phyloP scores from a whole-genome alignment of 2,329 filamentous ascomycete genomes.

The Colletotrichum sp. region DNA sequence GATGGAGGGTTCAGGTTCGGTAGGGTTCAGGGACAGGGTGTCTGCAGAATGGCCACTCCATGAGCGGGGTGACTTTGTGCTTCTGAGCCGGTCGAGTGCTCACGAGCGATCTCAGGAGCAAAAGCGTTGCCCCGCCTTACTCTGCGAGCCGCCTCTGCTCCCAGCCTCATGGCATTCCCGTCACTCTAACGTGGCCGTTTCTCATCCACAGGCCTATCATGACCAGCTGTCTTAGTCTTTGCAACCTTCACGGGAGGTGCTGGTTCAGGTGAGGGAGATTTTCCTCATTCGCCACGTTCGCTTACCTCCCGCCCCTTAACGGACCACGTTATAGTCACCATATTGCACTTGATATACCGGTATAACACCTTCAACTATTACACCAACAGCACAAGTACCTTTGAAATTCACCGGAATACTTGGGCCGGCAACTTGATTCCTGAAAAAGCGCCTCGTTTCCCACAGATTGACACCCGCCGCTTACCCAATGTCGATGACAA shows the following conservation, averaged over 20 bases:
- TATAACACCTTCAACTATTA: slow-evolving; percentile 3
- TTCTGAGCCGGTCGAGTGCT: background rate
- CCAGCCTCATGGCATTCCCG: background rate
- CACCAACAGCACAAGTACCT: background rate
- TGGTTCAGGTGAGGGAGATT: background rate
- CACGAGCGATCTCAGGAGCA: background rate
- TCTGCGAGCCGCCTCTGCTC: background rate
- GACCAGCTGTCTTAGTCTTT: background rate
- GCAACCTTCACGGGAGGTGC: background rate
- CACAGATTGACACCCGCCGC: slow-evolving; percentile 14
- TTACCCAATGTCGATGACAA: background rate
- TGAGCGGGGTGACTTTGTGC: background rate
- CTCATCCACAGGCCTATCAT: background rate
- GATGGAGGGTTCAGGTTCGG: background rate
- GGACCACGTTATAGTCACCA: slow-evolving; percentile 1
- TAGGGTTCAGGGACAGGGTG: background rate
- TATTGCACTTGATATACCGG: slow-evolving; percentile 6
- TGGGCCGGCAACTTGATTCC: background rate
- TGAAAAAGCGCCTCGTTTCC: background rate
- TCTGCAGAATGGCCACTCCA: background rate
- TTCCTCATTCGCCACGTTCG: slow-evolving; percentile 10
- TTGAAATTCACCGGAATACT: background rate
- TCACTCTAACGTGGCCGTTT: background rate
- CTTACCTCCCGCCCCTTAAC: background rate
- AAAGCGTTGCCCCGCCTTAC: background rate